Evolutionary conservation across 768 basidiomycete species (phyloP), one percentile per base, ranked within the genome.

Genomic region (Omphalotus guepiniiformis): DNA sequence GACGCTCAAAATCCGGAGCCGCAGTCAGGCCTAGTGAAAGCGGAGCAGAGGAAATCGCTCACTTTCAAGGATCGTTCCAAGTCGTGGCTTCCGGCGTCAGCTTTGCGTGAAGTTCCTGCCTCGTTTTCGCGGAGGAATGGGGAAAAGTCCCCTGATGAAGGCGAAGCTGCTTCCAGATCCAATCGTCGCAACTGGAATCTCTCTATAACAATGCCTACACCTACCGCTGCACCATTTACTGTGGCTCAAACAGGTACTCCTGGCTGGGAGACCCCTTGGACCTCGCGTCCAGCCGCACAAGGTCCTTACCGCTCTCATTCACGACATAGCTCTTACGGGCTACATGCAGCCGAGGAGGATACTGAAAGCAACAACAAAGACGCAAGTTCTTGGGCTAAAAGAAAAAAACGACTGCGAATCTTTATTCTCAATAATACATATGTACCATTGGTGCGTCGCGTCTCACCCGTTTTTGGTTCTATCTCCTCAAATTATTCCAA

Each of bases 381-480:
- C 16, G 35, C 51, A 9, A 28, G 30, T 16, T 26, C 51, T 21
- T 71, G 70, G 66, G 51, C 55, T 18, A 56, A 56, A 43, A 59
- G 69, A 29, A 64, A 60, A 58, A 83, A 80, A 56, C 69, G 73
- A 35, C 55, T 86, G 39, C 76, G 85, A 39, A 62, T 69, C 7
- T 93, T 88, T 56, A 77, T 90, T 50, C 67, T 93, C 35, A 78
- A 74, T 40, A 88, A 92, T 54, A 64, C 76, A 45, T 89, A 89
- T 61, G 85, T 89, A 42, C 90, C 90, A 41, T 59, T 93, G 69
- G 90, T 90, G 55, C 44, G 79, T 64, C 38, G 23, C n/a, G 34
- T 30, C 47, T 50, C 39, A 25, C 29, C 45, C 23, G 2, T 13
- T 22, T 48, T 13, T 51, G 56, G 46, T 61, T 49, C 41, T 34